phyloP scores from a whole-genome alignment of 1,139 yeast species.

The Geotrichum fermentans region DNA sequence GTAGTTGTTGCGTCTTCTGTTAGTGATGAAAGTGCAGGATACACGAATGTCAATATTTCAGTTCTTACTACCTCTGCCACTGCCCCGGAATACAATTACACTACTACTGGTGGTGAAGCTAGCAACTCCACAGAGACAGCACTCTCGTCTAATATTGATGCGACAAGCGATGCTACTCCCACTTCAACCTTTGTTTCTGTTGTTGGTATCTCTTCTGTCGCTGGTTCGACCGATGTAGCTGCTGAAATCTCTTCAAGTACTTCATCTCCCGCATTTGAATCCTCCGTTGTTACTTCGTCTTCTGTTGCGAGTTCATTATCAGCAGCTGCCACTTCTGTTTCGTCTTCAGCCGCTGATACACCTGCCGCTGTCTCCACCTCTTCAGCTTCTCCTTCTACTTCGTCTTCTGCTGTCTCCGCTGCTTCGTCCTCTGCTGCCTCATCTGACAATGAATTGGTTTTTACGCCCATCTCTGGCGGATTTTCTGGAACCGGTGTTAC shows the following conservation, averaged over 20 bases:
- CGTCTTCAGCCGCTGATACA: background rate
- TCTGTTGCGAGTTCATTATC: background rate
- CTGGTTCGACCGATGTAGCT: no score
- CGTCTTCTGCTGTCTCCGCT: background rate
- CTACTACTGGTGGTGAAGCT: background rate
- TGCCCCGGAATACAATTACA: background rate
- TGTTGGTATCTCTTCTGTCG: no score
- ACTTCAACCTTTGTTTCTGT: background rate
- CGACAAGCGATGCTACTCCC: background rate
- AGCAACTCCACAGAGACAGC: no score
- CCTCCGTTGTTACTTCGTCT: no score
- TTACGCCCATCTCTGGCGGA: constrained; percentile 20
- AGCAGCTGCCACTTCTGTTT: background rate
- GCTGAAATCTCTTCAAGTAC: no score
- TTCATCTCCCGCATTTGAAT: no score
- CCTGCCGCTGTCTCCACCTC: background rate
- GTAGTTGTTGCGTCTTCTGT: background rate
- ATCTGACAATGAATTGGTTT: background rate
- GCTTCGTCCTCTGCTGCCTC: no score
- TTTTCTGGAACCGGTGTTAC: constrained; percentile 22
- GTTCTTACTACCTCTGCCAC: no score
- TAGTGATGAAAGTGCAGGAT: no score
- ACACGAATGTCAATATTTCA: no score
- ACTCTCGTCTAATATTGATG: background rate
- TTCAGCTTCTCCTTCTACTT: no score